These are phyloP conservation scores for Coniferiporia weirii DNA, from an alignment of 1,284 basidiomycete genomes.

Conservation along the genomic window DNA sequence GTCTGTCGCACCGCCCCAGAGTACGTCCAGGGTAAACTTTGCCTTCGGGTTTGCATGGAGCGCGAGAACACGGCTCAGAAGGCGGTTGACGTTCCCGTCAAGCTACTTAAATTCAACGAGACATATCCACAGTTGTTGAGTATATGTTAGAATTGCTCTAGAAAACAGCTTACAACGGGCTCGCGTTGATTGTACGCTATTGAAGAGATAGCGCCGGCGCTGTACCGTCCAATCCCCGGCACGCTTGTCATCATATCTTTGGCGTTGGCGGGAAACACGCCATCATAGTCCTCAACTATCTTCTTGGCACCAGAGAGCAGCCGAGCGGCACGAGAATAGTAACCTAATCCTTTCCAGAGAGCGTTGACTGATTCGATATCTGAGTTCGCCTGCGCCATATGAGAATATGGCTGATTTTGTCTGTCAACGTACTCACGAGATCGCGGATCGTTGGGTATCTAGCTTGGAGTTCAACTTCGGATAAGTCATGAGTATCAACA, in stretches of 20 bases:
- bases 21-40: slow-evolving; percentile 69
- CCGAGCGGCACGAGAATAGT: slow-evolving; percentile 84
- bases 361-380: slow-evolving; percentile 83
- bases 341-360: slow-evolving; percentile 88
- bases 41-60: slow-evolving; percentile 77
- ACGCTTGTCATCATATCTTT: slow-evolving; percentile 80
- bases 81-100: slow-evolving; percentile 87
- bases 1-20: slow-evolving; percentile 75
- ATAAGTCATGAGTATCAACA: slow-evolving; percentile 14
- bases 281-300: slow-evolving; percentile 60
- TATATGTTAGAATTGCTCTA: not conserved
- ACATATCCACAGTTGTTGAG: not conserved
- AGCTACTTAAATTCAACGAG: slow-evolving; percentile 42
- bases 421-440: slow-evolving; percentile 45
- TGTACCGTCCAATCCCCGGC: slow-evolving; percentile 90
- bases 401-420: not conserved
- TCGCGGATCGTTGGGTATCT: slow-evolving; percentile 82
- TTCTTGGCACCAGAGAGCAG: slow-evolving; percentile 77
- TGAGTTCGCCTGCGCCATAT: slow-evolving; percentile 47
- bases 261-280: slow-evolving; percentile 75
- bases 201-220: slow-evolving; percentile 83
- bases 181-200: slow-evolving; percentile 84
- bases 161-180: slow-evolving; percentile 62
- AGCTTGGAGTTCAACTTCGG: slow-evolving; percentile 7
- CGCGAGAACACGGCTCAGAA: slow-evolving; percentile 77